These are phyloP conservation scores for Phytophthora pluvialis DNA, from an alignment of 352 stramenopile genomes.

Conservation along the genomic window DNA sequence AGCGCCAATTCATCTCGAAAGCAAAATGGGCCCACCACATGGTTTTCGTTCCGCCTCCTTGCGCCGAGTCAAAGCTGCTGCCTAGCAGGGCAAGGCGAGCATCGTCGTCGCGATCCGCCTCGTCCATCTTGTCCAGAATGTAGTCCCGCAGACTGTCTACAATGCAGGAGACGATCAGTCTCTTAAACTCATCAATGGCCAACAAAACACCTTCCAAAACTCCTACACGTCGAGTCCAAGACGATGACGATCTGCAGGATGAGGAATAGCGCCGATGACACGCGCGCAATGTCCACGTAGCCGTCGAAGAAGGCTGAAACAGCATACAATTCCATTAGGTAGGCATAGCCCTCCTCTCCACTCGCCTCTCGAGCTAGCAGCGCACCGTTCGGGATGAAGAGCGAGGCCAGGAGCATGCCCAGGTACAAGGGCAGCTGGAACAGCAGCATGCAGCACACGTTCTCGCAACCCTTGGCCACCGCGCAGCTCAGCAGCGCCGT, in stretches of 20 bases:
- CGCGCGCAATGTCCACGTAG: slow-evolving; percentile 65
- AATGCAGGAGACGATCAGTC: background rate
- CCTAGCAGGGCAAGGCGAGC: slow-evolving; percentile 55
- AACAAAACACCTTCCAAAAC: background rate
- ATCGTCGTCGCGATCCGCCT: slow-evolving; percentile 61
- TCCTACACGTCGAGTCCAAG: slow-evolving; percentile 72
- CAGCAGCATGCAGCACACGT: slow-evolving; percentile 66
- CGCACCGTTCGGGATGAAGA: slow-evolving; percentile 74
- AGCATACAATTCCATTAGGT: background rate
- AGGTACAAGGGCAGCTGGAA: slow-evolving; percentile 74
- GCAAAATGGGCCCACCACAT: slow-evolving; percentile 23
- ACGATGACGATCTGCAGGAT: slow-evolving; percentile 86
- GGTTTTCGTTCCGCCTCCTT: slow-evolving; percentile 28
- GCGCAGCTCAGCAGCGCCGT: slow-evolving; percentile 60
- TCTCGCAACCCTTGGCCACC: slow-evolving; percentile 56
- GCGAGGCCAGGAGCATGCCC: slow-evolving; percentile 53
- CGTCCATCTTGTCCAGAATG: slow-evolving; percentile 73
- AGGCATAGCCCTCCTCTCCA: background rate
- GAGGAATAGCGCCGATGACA: slow-evolving; percentile 70
- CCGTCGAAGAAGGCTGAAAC: slow-evolving; percentile 67
- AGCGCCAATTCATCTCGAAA: background rate
- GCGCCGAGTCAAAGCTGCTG: slow-evolving; percentile 31
- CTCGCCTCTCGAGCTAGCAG: background rate
- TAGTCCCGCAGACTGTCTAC: slow-evolving; percentile 73
- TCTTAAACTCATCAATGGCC: background rate